Evolutionary conservation across 2,329 filamentous ascomycete species (phyloP), one percentile per base, ranked within the genome.

Genomic region (Torrubiella hemipterigena): DNA sequence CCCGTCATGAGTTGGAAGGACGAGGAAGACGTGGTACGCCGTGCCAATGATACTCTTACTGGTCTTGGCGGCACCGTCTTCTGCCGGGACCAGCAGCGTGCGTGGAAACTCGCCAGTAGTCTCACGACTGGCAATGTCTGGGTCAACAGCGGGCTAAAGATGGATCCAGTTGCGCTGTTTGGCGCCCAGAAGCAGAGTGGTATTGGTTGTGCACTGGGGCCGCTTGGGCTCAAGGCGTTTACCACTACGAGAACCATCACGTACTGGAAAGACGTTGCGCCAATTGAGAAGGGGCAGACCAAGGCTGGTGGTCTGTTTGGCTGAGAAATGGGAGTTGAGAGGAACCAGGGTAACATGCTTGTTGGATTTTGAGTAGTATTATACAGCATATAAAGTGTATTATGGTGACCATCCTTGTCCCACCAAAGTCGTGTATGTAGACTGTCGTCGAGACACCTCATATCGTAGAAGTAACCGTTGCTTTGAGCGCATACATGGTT

Each of bases 1-100:
- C 76, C 77, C 0, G 55, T 80, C 9, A 44, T 78, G 27, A 65
- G 61, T 7, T 82, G 73, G 72, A 59, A 59, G 0, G 59, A 67
- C 13, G 75, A 81, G 40, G 65, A 65, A 6, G 72, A 78, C n/a
- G 69, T 75, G 2, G 53, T 79, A 20, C 49, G 51, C 2, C 61
- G 70, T 4, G 71, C 68, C 1, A 77, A 76, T 36, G 54, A 65
- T n/a, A 58, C 56, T 2, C 58, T 63, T 6, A 63, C 61, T 14
- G 71, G 69, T 0, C 58, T 76, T 1, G 69, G 68, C 0, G 65
- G 67, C 5, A 70, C 69, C 0, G 61, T 78, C 0, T 78, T 71
- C 56, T 66, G 59, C 6, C 56, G 53, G 3, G 67, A 78, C 34
- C 29, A 69, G 2, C 54, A 55, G 1, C 55, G 59, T 8, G 73